These are phyloP conservation scores for Xylaria curta DNA, from an alignment of 495 filamentous ascomycete species.

Conservation along the genomic window DNA sequence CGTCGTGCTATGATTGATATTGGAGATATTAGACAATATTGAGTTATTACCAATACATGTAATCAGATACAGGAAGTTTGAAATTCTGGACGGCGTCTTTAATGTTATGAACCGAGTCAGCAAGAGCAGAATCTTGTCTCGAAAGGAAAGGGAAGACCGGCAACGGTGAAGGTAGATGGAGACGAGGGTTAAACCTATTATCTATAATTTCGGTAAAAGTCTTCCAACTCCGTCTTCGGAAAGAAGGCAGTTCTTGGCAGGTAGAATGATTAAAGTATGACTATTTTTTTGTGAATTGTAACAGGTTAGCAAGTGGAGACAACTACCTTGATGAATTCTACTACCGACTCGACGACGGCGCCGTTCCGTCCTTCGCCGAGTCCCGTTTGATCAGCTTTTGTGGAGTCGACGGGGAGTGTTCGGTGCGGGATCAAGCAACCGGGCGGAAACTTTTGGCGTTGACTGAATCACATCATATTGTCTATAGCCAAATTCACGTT, in stretches of 20 bases:
- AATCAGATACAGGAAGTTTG: not conserved
- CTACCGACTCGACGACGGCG: not conserved
- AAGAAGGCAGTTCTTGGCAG: not conserved
- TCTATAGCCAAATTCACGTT: not conserved
- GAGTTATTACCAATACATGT: slow-evolving; percentile 7
- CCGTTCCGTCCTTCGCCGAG: slow-evolving; percentile 24
- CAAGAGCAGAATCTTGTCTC: not conserved
- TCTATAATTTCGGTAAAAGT: slow-evolving; percentile 10
- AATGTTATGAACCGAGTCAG: not conserved
- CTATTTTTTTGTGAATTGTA: not conserved
- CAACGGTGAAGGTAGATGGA: not conserved
- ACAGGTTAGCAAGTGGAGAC: slow-evolving; percentile 14
- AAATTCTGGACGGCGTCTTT: not conserved
- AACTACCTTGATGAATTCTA: not conserved
- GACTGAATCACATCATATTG: not conserved
- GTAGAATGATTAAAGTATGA: not conserved
- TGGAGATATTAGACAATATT: not conserved
- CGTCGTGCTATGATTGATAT: slow-evolving; percentile 16
- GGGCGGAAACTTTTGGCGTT: not conserved
- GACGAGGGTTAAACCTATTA: not conserved
- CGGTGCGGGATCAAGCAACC: slow-evolving; percentile 8
- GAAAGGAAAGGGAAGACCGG: not conserved
- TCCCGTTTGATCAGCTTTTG: slow-evolving; percentile 10
- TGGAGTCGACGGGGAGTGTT: slow-evolving; percentile 2
- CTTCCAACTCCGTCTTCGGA: slow-evolving; percentile 23